Evolutionary conservation across 1,139 yeast genomes (phyloP), one percentile per base, ranked within the genome.

Genomic region (Hyphopichia khmerensis): DNA sequence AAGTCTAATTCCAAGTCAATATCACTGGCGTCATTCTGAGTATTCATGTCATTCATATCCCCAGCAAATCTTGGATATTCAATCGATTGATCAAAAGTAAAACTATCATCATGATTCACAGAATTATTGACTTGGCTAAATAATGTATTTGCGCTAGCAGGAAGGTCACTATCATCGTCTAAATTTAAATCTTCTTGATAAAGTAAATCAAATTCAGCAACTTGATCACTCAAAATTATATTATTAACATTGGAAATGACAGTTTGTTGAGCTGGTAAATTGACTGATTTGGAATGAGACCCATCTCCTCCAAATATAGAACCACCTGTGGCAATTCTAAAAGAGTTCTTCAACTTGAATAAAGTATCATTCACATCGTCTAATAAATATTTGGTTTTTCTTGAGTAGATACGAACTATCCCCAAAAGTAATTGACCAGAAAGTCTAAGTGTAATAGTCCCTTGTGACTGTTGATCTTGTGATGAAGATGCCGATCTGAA

Each of bases 371-470:
- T 79, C 34, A 90, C 93, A 58, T 93, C 99, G 47, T 89, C 95
- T 40, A 87, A 71, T 35, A 93, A 70, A 52, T 88, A 87, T 52
- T 84, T 84, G 19, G 97, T 90, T 64, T 91, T 89, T 47, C 95
- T 74, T 27, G 93, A 84, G 63, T 90, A 91, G 18, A 93, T 91
- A 45, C 90, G 75, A 27, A 90, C 96, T 11, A 93, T 89, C 39
- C 98, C 98, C 43, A 87, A 80, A 40, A 93, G 71, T 43, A 91
- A 71, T 57, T 90, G 97, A 8, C 97, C 96, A 1, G 96, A 87
- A 33, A 90, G 72, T 46, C 98, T 73, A 41, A 93, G 71, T 0
- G 97, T 89, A 46, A 90, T 75, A 3, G 39, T 36, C 23, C 46
- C 42, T 73, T 79, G 19, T 16, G 30, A 40, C 29, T 41, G 41